Conservation (phyloP, 306 rosid species). For the Lotus japonicus region DNA sequence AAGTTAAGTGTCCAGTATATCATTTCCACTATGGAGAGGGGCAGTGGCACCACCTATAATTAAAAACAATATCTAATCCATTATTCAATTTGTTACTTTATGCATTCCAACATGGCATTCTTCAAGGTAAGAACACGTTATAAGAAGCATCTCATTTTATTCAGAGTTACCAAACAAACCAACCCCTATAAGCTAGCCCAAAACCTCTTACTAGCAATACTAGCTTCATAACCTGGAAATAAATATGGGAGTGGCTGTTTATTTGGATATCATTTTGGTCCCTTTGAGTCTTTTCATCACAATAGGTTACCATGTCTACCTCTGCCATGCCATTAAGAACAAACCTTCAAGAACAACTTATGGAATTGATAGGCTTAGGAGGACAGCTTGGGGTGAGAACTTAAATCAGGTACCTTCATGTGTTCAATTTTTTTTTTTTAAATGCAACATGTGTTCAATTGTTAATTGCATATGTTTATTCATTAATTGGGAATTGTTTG, state of each 20-base stretch:
- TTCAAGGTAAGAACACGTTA: background rate
- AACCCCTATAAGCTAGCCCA: background rate
- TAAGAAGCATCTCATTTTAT: constrained; percentile 14
- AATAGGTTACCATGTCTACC: constrained; percentile 61
- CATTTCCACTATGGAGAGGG: constrained; percentile 29
- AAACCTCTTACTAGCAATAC: background rate
- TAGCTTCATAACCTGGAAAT: constrained; percentile 1
- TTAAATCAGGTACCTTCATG: constrained; percentile 53
- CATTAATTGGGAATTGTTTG: too few relatives aligned
- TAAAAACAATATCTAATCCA: constrained; percentile 5
- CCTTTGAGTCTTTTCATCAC: constrained; percentile 54
- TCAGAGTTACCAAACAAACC: background rate
- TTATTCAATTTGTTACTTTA: constrained; percentile 1
- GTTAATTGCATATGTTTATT: too few relatives aligned
- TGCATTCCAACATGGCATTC: background rate
- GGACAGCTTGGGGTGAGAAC: constrained; percentile 51
- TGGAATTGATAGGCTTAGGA: constrained; percentile 42
- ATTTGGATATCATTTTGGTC: constrained; percentile 55
- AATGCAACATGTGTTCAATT: too few relatives aligned
- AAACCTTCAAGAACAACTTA: constrained; percentile 51
- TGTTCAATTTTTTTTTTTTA: too few relatives aligned
- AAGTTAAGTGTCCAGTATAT: constrained; percentile 35
- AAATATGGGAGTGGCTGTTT: constrained; percentile 39
- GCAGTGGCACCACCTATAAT: constrained; percentile 16
- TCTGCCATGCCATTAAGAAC: constrained; percentile 55